Base-by-base conservation (phyloP, 768 basidiomycete genomes). In the Tephrocybe sp. region DNA sequence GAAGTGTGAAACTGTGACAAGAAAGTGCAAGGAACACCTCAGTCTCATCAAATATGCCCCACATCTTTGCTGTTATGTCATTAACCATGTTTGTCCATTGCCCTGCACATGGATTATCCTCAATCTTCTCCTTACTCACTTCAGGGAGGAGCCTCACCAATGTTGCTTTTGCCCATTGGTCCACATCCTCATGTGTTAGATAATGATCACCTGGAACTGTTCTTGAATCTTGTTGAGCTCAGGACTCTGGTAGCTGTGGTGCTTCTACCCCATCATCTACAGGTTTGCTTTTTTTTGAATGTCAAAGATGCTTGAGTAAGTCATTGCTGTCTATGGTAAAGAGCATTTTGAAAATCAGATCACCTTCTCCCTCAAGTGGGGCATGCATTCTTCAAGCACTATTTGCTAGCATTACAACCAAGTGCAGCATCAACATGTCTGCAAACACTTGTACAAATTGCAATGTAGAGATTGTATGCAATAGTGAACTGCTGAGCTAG, bases 11-110 rank as follows among this genome's bases (percentile, higher is more conserved):
- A 0, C 67, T 68, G 52, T 70, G 69, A 0, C 55, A 54, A 50
- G 69, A 71, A 0, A 66, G 54, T 0, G 57, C 48, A 3, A 69
- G 37, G 21, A 68, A 70, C 18, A 39, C 38, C 3, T 17, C 20
- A 8, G 66, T 66, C 53, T 69, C 67, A 14, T 67, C 62, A 53
- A 67, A 71, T 0, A 69, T 55, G 0, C 59, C 63, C 68, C 65
- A 68, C 58, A 62, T 63, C 3, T 54, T 32, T 11, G 50, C 47
- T 0, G 55, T 56, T 0, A 52, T 14, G 4, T 67, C 57, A 6
- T 50, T 46, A 3, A 46, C 39, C 57, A 66, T 62, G 34, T 65
- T 65, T 15, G 23, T 48, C 66, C 66, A 68, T 0, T 50, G 46
- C 3, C 50, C 44, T 0, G 50, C 51, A 47, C 66, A 68, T 10